Evolutionary conservation across 2,329 filamentous ascomycete species (phyloP), one percentile per base, ranked within the genome.

Genomic region (Botrytis fragariae): DNA sequence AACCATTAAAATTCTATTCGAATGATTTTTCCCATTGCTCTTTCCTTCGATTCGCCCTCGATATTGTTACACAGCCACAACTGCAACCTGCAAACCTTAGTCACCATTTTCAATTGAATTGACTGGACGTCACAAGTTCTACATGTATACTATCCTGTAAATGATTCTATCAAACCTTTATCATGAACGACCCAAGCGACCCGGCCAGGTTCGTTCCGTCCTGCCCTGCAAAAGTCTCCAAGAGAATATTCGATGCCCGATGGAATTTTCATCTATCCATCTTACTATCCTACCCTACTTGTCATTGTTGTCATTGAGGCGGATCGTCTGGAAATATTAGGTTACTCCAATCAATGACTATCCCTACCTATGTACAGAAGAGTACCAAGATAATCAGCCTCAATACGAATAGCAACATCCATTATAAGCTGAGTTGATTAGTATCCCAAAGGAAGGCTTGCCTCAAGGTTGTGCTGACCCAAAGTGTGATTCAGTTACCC

Each of bases 371-470:
- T 16, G 48, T 54, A 54, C 25, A n/a, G 48, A n/a, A n/a, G 48
- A 54, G 48, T 7, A 25, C 45, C 29, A 8, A 64, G 61, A 68
- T 32, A 37, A 70, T 63, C 72, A 76, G 74, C 75, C 75, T 74
- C 74, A 72, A 65, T 68, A 63, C 61, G 75, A 75, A 76, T 75
- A 76, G 74, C 44, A 75, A 74, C 65, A 39, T 3, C 48, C 48
- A 32, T 25, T 1, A 22, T 7, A n/a, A 73, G 73, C 69, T 75
- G 72, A 73, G 60, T 69, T 57, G n/a, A 57, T 29, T 39, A 35
- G 20, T 35, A 65, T 68, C 32, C 39, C 39, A 68, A 39, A 18
- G 51, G 69, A 51, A 63, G 69, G 69, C 69, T 48, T 51, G 37
- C 48, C 45, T 25, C 39, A 48, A 39, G 61, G 62, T 68, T 68